Evolutionary conservation across 2,329 filamentous ascomycete species (phyloP).

Genomic region (Lasiodiplodia hormozganensis): DNA sequence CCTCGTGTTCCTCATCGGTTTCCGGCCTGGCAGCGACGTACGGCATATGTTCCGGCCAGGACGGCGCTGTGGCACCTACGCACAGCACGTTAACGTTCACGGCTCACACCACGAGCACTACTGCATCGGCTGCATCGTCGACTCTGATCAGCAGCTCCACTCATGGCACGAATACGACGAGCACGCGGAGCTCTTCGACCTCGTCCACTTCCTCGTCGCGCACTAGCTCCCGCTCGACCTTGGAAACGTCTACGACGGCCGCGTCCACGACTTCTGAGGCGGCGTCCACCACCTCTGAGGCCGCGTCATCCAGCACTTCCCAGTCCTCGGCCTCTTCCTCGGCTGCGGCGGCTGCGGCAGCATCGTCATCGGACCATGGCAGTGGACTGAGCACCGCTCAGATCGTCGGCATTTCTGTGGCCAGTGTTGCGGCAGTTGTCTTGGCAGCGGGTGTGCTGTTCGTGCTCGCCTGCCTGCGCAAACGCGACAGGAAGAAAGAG

Average conservation of each 20-base stretch:
- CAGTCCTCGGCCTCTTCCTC: not conserved
- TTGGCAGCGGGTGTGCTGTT: constrained; percentile 48
- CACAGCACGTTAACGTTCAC: constrained; percentile 44
- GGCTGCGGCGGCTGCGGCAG: not conserved
- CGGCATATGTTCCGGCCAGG: constrained; percentile 45
- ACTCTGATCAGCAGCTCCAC: constrained; percentile 5
- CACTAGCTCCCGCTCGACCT: constrained; percentile 11
- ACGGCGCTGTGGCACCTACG: constrained; percentile 45
- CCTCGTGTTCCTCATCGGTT: constrained; percentile 32
- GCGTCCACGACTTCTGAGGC: constrained; percentile 37
- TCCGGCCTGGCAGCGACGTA: constrained; percentile 38
- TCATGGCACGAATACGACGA: constrained; percentile 3
- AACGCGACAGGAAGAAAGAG: constrained; percentile 41
- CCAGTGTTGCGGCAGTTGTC: constrained; percentile 45
- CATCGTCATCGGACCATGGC: constrained; percentile 31
- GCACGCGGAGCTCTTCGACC: constrained; percentile 9
- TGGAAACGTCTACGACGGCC: constrained; percentile 3
- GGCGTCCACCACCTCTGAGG: constrained; percentile 37
- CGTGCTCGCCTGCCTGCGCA: constrained; percentile 44
- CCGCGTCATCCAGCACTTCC: constrained; percentile 38
- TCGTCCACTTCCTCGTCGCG: constrained; percentile 4
- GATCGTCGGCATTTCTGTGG: constrained; percentile 47
- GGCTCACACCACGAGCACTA: constrained; percentile 25
- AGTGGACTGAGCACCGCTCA: constrained; percentile 44
- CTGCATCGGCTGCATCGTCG: constrained; percentile 8